A percentile compares a stretch with the other conserved stretches of the same genome.
These are phyloP conservation scores for Cercophora scortea DNA, from an alignment of 495 filamentous ascomycete genomes.

Conservation along the genomic window DNA sequence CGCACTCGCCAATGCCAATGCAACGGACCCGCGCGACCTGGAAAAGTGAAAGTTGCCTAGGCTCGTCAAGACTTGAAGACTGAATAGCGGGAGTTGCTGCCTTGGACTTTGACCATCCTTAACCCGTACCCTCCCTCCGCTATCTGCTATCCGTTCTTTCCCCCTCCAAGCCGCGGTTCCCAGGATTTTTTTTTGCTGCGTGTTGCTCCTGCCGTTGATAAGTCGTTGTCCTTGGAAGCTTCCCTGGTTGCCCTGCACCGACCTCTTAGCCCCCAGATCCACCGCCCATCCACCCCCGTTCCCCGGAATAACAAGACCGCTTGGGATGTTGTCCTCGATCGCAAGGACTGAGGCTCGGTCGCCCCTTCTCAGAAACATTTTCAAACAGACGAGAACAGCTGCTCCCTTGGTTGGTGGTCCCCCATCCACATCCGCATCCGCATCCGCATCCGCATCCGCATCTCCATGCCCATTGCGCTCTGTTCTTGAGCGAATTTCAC, in stretches of 20 bases:
- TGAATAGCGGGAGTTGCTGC: background rate
- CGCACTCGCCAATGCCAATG: background rate
- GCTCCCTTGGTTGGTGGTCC: slow-evolving; percentile 16
- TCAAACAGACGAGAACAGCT: slow-evolving; percentile 11
- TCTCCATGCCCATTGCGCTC: too few relatives aligned
- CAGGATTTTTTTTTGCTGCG: background rate
- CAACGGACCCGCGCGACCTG: background rate
- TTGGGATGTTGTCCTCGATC: slow-evolving; percentile 26
- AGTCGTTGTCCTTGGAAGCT: background rate
- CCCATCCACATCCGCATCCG: background rate
- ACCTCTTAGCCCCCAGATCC: background rate
- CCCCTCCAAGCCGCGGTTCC: background rate
- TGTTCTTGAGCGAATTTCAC: background rate
- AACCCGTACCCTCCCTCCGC: too few relatives aligned
- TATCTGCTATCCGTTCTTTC: too few relatives aligned
- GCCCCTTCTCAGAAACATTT: slow-evolving; percentile 21
- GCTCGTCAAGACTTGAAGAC: too few relatives aligned
- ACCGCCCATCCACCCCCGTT: background rate
- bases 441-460: too few relatives aligned
- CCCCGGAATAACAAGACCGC: background rate
- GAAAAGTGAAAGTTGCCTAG: too few relatives aligned
- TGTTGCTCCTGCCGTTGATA: background rate
- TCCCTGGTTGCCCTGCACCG: background rate
- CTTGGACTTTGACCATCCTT: background rate
- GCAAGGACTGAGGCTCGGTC: slow-evolving; percentile 26